These are phyloP conservation scores for Aschersonia sp. DNA, from an alignment of 2,329 filamentous ascomycete genomes.

Conservation along the genomic window DNA sequence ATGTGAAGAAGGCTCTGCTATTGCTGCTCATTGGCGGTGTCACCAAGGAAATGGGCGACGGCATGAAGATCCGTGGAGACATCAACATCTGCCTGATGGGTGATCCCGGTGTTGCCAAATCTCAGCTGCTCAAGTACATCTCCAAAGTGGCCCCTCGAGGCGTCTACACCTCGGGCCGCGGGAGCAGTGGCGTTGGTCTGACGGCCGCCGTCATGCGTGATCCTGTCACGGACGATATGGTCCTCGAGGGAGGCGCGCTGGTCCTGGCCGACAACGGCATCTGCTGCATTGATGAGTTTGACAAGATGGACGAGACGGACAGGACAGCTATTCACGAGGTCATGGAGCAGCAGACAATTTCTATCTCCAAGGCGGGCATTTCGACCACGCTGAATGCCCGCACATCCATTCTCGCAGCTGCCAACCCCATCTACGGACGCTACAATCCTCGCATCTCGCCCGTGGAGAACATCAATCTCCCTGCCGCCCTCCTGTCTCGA, in stretches of 20 bases:
- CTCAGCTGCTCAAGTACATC: constrained; percentile 95
- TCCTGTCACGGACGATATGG: constrained; percentile 73
- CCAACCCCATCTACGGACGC: constrained; percentile 91
- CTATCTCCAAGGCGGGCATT: constrained; percentile 62
- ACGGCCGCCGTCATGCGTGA: constrained; percentile 76
- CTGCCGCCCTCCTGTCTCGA: constrained; percentile 89
- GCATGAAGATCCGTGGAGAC: constrained; percentile 97
- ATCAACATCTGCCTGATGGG: constrained; percentile 99
- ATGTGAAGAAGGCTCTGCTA: constrained; percentile 97
- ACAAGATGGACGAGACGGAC: constrained; percentile 81
- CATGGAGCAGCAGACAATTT: constrained; percentile 80
- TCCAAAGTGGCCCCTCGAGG: constrained; percentile 92
- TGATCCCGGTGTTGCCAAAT: constrained; percentile 98
- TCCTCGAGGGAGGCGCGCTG: constrained; percentile 65
- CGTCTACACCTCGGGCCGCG: constrained; percentile 69
- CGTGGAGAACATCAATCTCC: constrained; percentile 97
- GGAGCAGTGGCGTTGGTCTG: constrained; percentile 69
- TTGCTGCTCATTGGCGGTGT: constrained; percentile 91
- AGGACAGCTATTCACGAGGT: constrained; percentile 76
- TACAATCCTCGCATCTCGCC: constrained; percentile 97
- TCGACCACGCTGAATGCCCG: constrained; percentile 79
- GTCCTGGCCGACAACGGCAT: constrained; percentile 72
- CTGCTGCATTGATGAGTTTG: constrained; percentile 77
- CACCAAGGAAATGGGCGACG: constrained; percentile 90
- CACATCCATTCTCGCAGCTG: constrained; percentile 88